Base-by-base conservation (phyloP, 2,329 filamentous ascomycete genomes). In the Trichoderma brevicompactum region DNA sequence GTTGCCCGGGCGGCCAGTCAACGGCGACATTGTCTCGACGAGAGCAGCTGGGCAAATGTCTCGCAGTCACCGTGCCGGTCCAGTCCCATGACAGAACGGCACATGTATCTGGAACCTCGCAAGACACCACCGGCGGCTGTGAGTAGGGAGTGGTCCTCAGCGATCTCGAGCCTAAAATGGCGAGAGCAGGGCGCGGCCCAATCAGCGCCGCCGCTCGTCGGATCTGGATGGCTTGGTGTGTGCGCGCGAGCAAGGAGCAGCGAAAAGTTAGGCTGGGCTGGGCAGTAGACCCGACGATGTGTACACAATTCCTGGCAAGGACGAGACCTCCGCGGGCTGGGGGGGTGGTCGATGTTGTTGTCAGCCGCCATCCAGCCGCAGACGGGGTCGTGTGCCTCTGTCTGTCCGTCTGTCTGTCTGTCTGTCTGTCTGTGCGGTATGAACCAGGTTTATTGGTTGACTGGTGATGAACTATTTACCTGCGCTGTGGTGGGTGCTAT, bases 41-140 rank as follows among this genome's bases (percentile, higher is more conserved):
- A 59, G 53, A 34, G 44, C 62, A 65, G 43, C 62, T 65, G 62
- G 36, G 62, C 62, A 65, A 65, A 65, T 65, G 62, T 65, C 62
- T 65, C 62, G 62, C 62, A 59, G 62, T 53, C 62, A 59, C 62
- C 59, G 23, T 13, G 38, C 36, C 34, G 49, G 40, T 15, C 59
- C 62, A 65, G 62, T 65, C 62, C 53, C 62, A 58, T 65, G 62
- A 65, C 53, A 58, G 62, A 43, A 58, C 62, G 52, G 52, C 50
- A 64, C 52, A 56, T 55, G 61, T 64, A 56, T 50, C 46, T 56
- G 61, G 61, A 56, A 60, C 56, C 36, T 64, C 19, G 6, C 60
- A 56, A 48, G 41, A 55, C 52, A 55, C 34, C 61, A 49, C 28
- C 50, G 52, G 52, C 61, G 60, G 46, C 58, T 61, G 48, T 36